Base-by-base conservation (phyloP, 371 early-diverging fungal species). In the Haplosporangium sp. region DNA sequence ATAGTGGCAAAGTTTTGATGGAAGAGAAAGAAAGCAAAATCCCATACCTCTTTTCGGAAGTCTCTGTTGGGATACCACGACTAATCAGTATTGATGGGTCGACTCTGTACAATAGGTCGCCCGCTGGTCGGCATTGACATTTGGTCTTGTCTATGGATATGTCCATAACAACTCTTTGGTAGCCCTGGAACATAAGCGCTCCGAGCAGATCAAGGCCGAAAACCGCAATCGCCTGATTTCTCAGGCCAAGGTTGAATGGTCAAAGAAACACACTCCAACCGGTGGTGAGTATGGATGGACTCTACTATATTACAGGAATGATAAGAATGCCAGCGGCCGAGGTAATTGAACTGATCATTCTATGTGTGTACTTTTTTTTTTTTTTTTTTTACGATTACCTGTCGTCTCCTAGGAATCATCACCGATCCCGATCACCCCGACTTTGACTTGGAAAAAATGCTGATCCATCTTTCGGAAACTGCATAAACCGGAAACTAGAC, bases 91-190 rank as follows among this genome's bases (percentile, higher is more conserved):
- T 21, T 10, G 23, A 16, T 54, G 36, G 7, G 5, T 42, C 41
- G 21, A 14, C 16, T n/a, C 37, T 47, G 11, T 36, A 10, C 21
- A 1, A 46, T 80, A 90, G 91, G 89, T 91, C 82, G 89, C 87
- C 81, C 91, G 92, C 81, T 91, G 90, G 89, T 89, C 87, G 64
- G 90, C 87, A 62, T 84, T 90, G 66, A 89, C 85, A 62, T 82
- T 83, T 61, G 92, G 92, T 69, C 84, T 90, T 52, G 86, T 87
- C 63, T 91, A 91, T 74, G 92, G 92, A 53, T 86, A 82, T 71
- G 80, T 85, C 46, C 92, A 90, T 80, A 86, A 88, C 48, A 82
- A 83, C 36, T 83, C 87, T 46, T 82, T 91, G 77, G 84, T 84
- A 60, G 85, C 85, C 69, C 83, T 87, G 59, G 90, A 87, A 36